Conservation (phyloP, 2,329 filamentous ascomycete genomes). For the Clarireedia paspali region DNA sequence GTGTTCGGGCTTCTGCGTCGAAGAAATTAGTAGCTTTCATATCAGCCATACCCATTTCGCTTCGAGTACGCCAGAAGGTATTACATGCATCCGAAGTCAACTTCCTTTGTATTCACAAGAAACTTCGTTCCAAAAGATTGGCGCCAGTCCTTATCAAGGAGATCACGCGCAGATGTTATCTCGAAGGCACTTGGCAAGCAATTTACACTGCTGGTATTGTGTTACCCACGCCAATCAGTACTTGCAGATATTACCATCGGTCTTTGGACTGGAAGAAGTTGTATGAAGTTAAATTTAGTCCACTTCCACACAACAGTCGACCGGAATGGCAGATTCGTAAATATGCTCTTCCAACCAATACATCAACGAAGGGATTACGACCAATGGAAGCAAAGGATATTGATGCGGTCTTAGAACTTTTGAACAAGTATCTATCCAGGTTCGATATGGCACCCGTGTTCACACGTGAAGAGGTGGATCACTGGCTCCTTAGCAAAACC, state of each 20-base stretch:
- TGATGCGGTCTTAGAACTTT: conserved; percentile 63
- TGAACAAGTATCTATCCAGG: conserved; percentile 68
- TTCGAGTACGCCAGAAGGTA: conserved; percentile 69
- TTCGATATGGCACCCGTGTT: conserved; percentile 84
- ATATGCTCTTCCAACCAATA: conserved; percentile 72
- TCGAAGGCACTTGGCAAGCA: conserved; percentile 82
- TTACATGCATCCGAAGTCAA: conserved; percentile 88
- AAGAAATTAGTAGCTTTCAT: conserved; percentile 92
- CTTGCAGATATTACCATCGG: conserved; percentile 91
- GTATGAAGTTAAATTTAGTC: conserved; percentile 89
- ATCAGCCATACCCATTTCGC: conserved; percentile 78
- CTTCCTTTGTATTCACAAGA: conserved; percentile 97
- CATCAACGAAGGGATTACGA: conserved; percentile 67
- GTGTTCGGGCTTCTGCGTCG: conserved; percentile 76
- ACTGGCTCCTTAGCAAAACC: conserved; percentile 77
- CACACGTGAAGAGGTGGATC: conserved; percentile 69
- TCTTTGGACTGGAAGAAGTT: conserved; percentile 94
- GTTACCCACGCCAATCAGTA: conserved; percentile 84
- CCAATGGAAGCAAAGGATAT: conserved; percentile 75
- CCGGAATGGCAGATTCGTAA: conserved; percentile 78
- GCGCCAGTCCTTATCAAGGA: conserved; percentile 96
- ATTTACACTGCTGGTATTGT: conserved; percentile 93
- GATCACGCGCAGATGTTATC: conserved; percentile 85
- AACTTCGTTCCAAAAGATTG: conserved; percentile 85
- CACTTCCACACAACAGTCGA: conserved; percentile 75